A percentile compares a stretch with the other conserved stretches of the same genome.
phyloP scores from a whole-genome alignment of 371 early-diverging fungal genomes.

The Mortierella sp. region DNA sequence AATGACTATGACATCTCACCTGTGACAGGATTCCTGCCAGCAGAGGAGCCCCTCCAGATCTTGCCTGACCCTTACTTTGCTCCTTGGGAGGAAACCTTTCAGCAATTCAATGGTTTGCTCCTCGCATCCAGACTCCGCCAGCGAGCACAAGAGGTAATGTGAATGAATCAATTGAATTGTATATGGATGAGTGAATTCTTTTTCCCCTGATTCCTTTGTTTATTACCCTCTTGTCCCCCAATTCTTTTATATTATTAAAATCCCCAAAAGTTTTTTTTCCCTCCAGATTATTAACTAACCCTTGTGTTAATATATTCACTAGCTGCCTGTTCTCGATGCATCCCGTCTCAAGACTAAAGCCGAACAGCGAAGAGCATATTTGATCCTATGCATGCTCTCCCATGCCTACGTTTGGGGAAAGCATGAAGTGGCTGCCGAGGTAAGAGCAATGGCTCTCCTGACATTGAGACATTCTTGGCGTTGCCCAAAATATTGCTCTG shows the following conservation, averaged over 20 bases:
- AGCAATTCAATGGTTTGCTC: constrained; percentile 81
- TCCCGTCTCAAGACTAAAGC: constrained; percentile 66
- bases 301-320: background rate
- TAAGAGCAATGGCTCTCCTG: no score
- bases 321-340: constrained; percentile 85
- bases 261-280: background rate
- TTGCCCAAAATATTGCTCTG: no score
- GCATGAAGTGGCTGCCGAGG: constrained; percentile 81
- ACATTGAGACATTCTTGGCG: no score
- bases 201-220: background rate
- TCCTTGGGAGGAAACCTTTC: constrained; percentile 91
- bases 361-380: constrained; percentile 89
- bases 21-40: constrained; percentile 90
- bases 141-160: constrained; percentile 75
- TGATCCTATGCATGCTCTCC: constrained; percentile 88
- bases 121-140: constrained; percentile 84
- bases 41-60: constrained; percentile 78
- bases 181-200: background rate
- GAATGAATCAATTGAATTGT: background rate
- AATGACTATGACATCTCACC: constrained; percentile 90
- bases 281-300: background rate
- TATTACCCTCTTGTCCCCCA: background rate
- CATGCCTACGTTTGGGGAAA: constrained; percentile 96
- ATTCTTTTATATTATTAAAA: background rate
- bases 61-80: constrained; percentile 82